Evolutionary conservation across 371 early-diverging fungal genomes (phyloP), one percentile per base, ranked within the genome.

Genomic region (Mucor mucedo): DNA sequence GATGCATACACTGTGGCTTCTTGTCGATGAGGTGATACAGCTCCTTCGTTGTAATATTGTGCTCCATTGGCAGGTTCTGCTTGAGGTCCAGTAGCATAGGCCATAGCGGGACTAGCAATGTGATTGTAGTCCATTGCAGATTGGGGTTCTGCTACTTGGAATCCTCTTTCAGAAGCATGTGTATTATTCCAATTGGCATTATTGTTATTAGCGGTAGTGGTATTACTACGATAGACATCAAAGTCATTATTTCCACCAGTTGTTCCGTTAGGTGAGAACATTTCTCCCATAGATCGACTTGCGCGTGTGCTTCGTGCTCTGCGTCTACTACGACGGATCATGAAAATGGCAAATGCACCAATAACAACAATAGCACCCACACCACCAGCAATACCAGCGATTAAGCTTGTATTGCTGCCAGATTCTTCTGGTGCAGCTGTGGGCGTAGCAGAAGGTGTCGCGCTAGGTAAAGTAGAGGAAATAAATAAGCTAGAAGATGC

Each of bases 371-470:
- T 41, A 35, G 61, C 71, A 38, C 42, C 64, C 9, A 68, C 48
- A 41, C 63, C 71, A n/a, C 71, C 71, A n/a, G 64, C 68, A 57
- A 71, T 60, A 39, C 68, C 71, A 32, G 60, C 71, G 35, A 71
- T 63, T 5, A 71, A 27, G 3, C 60, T 64, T 6, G 54, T 38
- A 48, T 64, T 71, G 13, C 38, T 71, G 13, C 38, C 9, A 28
- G 39, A 44, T 8, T 21, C 30, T 29, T 29, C 42, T 30, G 33
- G 30, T 38, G 14, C 27, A 29, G 35, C 29, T 27, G 49, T 27
- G 11, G 52, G 11, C 2, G 58, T 39, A 16, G 50, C 55, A 16
- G 55, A 40, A 30, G 60, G 49, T 1, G 57, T 45, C 45, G 60
- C 48, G 33, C 57, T 58, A 50, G 61, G 58, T 29, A 11, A 16